These are phyloP conservation scores for Exophiala sp. DNA, from an alignment of 2,329 filamentous ascomycete genomes.

Conservation along the genomic window DNA sequence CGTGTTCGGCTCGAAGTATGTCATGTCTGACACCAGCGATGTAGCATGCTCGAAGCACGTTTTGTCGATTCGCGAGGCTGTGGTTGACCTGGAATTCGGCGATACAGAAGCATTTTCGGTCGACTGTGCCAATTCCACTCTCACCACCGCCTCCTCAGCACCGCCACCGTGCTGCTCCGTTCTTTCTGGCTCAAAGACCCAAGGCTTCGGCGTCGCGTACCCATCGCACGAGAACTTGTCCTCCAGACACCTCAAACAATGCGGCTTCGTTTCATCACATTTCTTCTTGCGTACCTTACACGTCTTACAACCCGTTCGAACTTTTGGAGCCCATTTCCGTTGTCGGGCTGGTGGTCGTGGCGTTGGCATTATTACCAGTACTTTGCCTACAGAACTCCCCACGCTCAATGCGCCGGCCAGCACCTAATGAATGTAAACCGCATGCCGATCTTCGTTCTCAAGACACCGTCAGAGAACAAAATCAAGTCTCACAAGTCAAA, in stretches of 20 bases:
- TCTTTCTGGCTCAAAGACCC: background rate
- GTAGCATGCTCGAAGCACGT: too few relatives aligned
- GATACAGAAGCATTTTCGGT: background rate
- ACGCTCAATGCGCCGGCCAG: too few relatives aligned
- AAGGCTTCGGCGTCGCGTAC: background rate
- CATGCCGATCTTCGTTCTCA: too few relatives aligned
- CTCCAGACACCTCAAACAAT: slow-evolving; percentile 6
- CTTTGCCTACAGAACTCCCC: too few relatives aligned
- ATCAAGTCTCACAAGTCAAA: too few relatives aligned
- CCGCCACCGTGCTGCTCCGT: background rate
- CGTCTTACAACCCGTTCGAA: background rate
- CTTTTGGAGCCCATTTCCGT: background rate
- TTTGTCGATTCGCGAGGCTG: too few relatives aligned
- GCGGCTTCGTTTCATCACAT: slow-evolving; percentile 15
- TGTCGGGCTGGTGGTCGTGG: background rate
- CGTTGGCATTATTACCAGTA: too few relatives aligned
- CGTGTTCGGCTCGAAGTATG: too few relatives aligned
- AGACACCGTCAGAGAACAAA: too few relatives aligned
- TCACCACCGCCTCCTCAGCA: background rate
- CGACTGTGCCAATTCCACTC: background rate
- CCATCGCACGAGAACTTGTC: slow-evolving; percentile 9
- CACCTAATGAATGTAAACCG: too few relatives aligned
- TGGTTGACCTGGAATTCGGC: too few relatives aligned
- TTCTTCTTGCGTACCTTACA: slow-evolving; percentile 12
- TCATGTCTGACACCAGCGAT: too few relatives aligned